phyloP scores from a whole-genome alignment of 75 land plant genomes.

The Pseudotsuga menziesii region DNA sequence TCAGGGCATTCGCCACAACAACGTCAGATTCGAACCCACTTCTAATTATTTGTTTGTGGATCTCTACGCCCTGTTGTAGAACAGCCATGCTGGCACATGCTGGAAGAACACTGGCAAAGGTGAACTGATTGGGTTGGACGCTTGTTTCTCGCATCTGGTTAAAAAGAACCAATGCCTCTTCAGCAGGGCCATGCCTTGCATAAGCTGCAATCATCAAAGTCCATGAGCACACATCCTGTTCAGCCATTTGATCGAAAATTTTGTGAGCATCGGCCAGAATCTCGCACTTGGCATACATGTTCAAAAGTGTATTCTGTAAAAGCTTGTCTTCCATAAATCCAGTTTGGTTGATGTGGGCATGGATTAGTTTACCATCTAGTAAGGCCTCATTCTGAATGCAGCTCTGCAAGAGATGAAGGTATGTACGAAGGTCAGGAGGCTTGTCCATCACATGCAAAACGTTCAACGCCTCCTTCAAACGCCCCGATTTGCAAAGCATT shows the following conservation, averaged over 20 bases:
- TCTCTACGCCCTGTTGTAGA: constrained; percentile 30
- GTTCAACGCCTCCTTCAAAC: neutral
- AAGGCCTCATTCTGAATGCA: neutral
- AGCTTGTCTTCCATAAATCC: neutral
- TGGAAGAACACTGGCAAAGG: constrained; percentile 22
- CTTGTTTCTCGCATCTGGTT: neutral
- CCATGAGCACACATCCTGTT: constrained; percentile 24
- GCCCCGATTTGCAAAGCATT: neutral
- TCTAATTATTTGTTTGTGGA: constrained; percentile 23
- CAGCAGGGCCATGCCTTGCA: constrained; percentile 10
- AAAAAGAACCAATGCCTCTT: constrained; percentile 21
- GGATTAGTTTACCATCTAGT: neutral
- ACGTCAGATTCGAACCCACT: constrained; percentile 22
- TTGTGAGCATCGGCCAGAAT: constrained; percentile 17
- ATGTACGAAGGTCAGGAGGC: neutral
- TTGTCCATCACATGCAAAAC: neutral
- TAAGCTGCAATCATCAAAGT: constrained; percentile 22
- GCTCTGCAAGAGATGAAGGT: neutral
- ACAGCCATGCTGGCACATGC: constrained; percentile 24
- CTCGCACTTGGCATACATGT: constrained; percentile 36
- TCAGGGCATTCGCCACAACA: neutral
- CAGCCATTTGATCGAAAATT: constrained; percentile 40
- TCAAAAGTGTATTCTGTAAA: constrained; percentile 24
- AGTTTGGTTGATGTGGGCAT: neutral
- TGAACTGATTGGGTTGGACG: constrained; percentile 18